phyloP scores from a whole-genome alignment of 2,329 filamentous ascomycete genomes.

The Daldinia eschscholtzii region DNA sequence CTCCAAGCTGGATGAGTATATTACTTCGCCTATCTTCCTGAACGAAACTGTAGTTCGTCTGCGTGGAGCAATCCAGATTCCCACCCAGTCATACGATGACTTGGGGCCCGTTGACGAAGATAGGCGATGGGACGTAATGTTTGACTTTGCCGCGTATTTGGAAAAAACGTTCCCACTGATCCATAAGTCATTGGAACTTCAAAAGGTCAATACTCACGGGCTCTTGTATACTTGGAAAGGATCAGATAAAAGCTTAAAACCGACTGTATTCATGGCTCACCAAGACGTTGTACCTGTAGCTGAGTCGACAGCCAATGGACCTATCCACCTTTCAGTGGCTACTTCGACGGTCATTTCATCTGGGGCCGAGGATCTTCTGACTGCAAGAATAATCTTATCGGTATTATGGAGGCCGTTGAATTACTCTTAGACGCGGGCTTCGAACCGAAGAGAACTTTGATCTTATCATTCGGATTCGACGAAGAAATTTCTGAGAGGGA shows the following conservation, averaged over 20 bases:
- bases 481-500: constrained; percentile 68
- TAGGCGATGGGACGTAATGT: constrained; percentile 69
- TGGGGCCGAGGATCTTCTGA: constrained; percentile 73
- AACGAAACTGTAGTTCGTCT: constrained; percentile 54
- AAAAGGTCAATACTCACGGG: constrained; percentile 70
- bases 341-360: constrained; percentile 68
- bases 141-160: constrained; percentile 65
- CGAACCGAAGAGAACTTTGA: constrained; percentile 65
- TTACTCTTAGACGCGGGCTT: constrained; percentile 65
- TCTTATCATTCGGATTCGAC: constrained; percentile 73
- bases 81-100: constrained; percentile 68
- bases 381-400: constrained; percentile 72
- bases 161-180: constrained; percentile 64
- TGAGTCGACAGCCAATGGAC: constrained; percentile 67
- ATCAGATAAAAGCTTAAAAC: constrained; percentile 62
- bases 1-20: constrained; percentile 51
- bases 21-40: constrained; percentile 52
- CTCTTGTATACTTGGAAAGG: constrained; percentile 71
- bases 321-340: constrained; percentile 70
- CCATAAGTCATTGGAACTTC: constrained; percentile 61
- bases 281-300: constrained; percentile 74
- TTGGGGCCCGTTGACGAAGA: constrained; percentile 67
- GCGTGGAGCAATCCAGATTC: constrained; percentile 64
- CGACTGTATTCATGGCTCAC: constrained; percentile 71
- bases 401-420: constrained; percentile 68